phyloP scores from a whole-genome alignment of 2,329 filamentous ascomycete species.

The Emmonsiellopsis sp. region DNA sequence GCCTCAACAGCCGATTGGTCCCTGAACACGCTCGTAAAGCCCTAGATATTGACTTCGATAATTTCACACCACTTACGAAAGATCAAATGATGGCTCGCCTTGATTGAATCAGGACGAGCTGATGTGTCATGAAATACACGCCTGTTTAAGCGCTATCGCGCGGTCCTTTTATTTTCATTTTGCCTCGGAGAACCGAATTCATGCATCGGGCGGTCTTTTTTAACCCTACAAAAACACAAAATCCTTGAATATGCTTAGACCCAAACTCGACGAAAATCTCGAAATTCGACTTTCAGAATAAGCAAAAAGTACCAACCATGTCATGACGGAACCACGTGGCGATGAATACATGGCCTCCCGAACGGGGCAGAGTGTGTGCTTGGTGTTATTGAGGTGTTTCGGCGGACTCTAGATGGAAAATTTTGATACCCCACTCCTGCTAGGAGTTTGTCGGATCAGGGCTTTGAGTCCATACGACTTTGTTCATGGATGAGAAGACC shows the following conservation, averaged over 20 bases:
- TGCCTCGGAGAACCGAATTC: constrained; percentile 20
- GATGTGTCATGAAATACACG: constrained; percentile 28
- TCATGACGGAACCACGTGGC: constrained; percentile 16
- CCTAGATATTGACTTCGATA: constrained; percentile 86
- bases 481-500: background rate
- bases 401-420: constrained; percentile 28
- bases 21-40: constrained; percentile 70
- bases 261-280: constrained; percentile 17
- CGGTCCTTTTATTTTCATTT: constrained; percentile 9
- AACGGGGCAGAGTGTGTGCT: constrained; percentile 19
- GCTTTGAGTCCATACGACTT: constrained; percentile 5
- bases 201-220: constrained; percentile 23
- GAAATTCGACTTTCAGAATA: constrained; percentile 18
- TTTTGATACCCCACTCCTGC: constrained; percentile 36
- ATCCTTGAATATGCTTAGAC: constrained; percentile 21
- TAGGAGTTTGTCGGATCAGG: constrained; percentile 28
- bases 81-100: constrained; percentile 96
- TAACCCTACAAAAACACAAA: constrained; percentile 18
- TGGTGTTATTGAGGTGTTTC: constrained; percentile 33
- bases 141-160: constrained; percentile 28
- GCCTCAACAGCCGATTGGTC: constrained; percentile 80
- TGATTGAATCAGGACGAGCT: constrained; percentile 57
- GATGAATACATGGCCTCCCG: constrained; percentile 23
- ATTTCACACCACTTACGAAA: constrained; percentile 82
- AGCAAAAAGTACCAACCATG: constrained; percentile 16